Conservation (phyloP, 768 basidiomycete species). For the Sarcodon aspratus region DNA sequence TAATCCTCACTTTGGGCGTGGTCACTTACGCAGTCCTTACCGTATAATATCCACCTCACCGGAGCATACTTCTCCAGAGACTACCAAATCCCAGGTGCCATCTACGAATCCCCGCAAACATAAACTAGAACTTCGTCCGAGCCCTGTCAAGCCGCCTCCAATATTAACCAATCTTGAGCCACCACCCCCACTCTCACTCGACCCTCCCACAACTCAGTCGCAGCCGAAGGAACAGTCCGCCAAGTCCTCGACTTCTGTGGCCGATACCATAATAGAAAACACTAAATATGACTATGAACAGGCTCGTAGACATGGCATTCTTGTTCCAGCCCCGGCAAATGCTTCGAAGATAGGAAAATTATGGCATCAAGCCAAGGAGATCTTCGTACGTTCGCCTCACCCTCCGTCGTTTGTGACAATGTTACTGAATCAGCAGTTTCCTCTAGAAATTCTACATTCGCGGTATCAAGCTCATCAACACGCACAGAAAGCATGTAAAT, state of each 20-base stretch:
- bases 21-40: too few species aligned
- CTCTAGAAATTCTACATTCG: constrained; percentile 71
- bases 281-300: constrained; percentile 52
- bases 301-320: constrained; percentile 57
- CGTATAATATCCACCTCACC: background rate
- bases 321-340: constrained; percentile 51
- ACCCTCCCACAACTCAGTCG: constrained; percentile 8
- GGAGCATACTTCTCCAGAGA: background rate
- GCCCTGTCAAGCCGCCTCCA: constrained; percentile 37
- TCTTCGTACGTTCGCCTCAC: constrained; percentile 24
- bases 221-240: constrained; percentile 4
- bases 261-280: constrained; percentile 29
- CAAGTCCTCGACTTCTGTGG: constrained; percentile 8
- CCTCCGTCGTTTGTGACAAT: background rate
- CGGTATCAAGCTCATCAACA: constrained; percentile 62
- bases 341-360: constrained; percentile 46
- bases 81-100: constrained; percentile 8
- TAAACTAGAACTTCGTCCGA: constrained; percentile 54
- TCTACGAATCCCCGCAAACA: constrained; percentile 18
- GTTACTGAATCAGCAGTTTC: constrained; percentile 18
- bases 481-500: constrained; percentile 41
- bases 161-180: constrained; percentile 11
- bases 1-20: too few species aligned
- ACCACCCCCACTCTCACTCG: constrained; percentile 6
- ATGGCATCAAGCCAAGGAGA: constrained; percentile 34